These are phyloP conservation scores for Candida sanyaensis DNA, from an alignment of 1,139 yeast species.

Conservation along the genomic window DNA sequence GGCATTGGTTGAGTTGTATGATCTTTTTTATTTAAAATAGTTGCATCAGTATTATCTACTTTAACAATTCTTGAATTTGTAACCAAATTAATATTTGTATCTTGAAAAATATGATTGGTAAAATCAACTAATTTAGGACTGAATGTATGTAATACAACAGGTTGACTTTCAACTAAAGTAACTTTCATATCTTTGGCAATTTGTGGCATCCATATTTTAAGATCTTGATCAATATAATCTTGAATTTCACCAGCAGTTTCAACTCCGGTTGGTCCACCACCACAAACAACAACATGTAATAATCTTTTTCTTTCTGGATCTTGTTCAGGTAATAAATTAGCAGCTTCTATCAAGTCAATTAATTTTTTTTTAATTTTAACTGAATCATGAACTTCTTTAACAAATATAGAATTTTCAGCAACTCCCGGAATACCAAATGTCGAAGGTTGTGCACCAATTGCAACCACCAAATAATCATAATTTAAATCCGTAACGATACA, in stretches of 20 bases:
- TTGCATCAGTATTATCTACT: slow-evolving; percentile 67
- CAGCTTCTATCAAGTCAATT: slow-evolving; percentile 80
- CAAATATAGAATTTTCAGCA: slow-evolving; percentile 77
- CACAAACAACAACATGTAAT: slow-evolving; percentile 82
- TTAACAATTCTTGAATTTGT: slow-evolving; percentile 85
- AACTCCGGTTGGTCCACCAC: slow-evolving; percentile 97
- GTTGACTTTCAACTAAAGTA: slow-evolving; percentile 85
- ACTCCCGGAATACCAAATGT: slow-evolving; percentile 94
- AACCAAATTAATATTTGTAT: slow-evolving; percentile 72
- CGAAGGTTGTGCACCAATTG: slow-evolving; percentile 90
- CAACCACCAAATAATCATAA: slow-evolving; percentile 81
- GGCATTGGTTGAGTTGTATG: slow-evolving; percentile 65
- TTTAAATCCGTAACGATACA: slow-evolving; percentile 49
- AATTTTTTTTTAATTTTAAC: slow-evolving; percentile 71
- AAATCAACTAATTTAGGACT: slow-evolving; percentile 80
- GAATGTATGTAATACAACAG: slow-evolving; percentile 85
- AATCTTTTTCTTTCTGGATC: slow-evolving; percentile 79
- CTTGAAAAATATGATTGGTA: slow-evolving; percentile 78
- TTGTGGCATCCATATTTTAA: slow-evolving; percentile 85
- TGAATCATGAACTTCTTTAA: slow-evolving; percentile 85
- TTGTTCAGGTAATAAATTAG: slow-evolving; percentile 68
- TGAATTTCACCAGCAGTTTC: slow-evolving; percentile 94
- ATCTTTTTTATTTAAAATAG: slow-evolving; percentile 62
- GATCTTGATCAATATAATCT: slow-evolving; percentile 89
- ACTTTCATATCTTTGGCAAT: slow-evolving; percentile 79